Percentiles rank a stretch among this genome's conserved stretches.
Evolutionary conservation across 2,329 filamentous ascomycete genomes (phyloP).

Genomic region (Claviceps sp.): DNA sequence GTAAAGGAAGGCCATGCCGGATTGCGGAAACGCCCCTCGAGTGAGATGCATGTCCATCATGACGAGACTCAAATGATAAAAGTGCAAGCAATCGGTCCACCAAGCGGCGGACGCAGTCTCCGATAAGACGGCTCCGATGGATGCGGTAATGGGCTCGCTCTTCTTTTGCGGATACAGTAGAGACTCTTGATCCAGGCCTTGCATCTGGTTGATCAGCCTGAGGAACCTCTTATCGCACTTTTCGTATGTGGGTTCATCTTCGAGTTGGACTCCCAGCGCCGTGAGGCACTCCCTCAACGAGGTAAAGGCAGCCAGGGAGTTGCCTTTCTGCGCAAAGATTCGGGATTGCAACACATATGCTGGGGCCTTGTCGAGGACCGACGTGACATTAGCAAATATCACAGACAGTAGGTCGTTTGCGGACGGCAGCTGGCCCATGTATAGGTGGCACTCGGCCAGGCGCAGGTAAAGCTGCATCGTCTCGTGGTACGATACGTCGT

Average conservation of each 20-base stretch:
- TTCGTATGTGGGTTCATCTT: conserved; percentile 54
- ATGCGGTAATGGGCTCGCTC: conserved; percentile 41
- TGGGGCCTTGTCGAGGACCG: conserved; percentile 65
- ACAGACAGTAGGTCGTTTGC: conserved; percentile 55
- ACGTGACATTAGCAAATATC: conserved; percentile 57
- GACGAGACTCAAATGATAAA: conserved; percentile 55
- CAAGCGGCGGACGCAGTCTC: conserved; percentile 58
- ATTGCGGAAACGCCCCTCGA: conserved; percentile 53
- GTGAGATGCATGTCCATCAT: conserved; percentile 54
- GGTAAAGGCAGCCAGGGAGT: conserved; percentile 54
- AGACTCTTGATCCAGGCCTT: conserved; percentile 37
- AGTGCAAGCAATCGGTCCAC: conserved; percentile 60
- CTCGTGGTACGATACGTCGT: conserved; percentile 75
- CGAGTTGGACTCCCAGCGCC: conserved; percentile 54
- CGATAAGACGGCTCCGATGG: conserved; percentile 55
- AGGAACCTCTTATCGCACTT: conserved; percentile 67
- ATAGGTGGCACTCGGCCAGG: conserved; percentile 71
- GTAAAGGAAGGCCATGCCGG: conserved; percentile 54
- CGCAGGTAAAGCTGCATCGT: conserved; percentile 68
- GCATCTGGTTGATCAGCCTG: conserved; percentile 44
- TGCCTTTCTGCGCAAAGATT: conserved; percentile 61
- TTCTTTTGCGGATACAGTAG: conserved; percentile 29
- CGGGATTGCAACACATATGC: conserved; percentile 75
- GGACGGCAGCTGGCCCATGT: conserved; percentile 56
- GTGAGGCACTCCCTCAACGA: conserved; percentile 57